A percentile compares a stretch with the other conserved stretches of the same genome.
These are phyloP conservation scores for Solanum megistacrolobum DNA, from an alignment of 257 asterid species.

Conservation along the genomic window DNA sequence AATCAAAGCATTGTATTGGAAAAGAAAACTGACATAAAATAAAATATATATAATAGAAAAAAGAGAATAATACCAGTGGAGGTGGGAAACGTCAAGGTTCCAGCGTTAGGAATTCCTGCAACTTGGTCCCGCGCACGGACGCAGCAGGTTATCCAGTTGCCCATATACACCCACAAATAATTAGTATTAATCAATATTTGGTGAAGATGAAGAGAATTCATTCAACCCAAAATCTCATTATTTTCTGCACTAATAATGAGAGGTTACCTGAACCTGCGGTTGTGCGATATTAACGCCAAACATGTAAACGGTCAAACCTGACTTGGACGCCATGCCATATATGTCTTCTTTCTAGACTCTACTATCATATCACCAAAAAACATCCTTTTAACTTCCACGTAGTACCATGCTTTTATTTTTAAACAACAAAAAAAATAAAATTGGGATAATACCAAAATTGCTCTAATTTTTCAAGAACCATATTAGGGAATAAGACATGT, in stretches of 20 bases:
- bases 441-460: no score
- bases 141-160: slow-evolving; percentile 3
- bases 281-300: background rate
- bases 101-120: background rate
- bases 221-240: background rate
- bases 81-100: background rate
- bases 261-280: background rate
- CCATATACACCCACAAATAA: background rate
- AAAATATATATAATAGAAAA: background rate
- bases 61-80: background rate
- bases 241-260: background rate
- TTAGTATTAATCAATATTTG: background rate
- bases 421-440: no score
- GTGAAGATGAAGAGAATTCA: background rate
- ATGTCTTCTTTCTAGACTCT: background rate
- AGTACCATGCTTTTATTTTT: background rate
- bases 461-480: no score
- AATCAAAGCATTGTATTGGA: background rate
- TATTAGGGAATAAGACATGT: no score
- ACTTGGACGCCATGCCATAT: background rate
- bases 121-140: background rate
- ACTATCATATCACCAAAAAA: background rate
- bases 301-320: background rate
- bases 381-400: background rate
- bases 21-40: background rate